These are phyloP conservation scores for Emmonsia crescens DNA, from an alignment of 2,329 filamentous ascomycete genomes.

Conservation along the genomic window DNA sequence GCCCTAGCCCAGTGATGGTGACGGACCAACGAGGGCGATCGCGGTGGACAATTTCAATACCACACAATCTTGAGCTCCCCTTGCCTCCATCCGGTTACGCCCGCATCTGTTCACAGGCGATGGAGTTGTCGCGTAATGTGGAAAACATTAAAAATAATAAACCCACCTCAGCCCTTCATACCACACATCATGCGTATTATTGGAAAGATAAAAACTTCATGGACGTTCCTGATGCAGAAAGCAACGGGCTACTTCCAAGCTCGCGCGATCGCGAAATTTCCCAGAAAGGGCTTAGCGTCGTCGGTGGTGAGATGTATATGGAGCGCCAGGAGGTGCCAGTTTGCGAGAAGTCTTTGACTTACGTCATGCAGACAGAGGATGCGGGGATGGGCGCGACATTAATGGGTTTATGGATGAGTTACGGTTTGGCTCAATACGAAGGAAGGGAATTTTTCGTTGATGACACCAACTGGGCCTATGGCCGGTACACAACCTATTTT, in stretches of 20 bases:
- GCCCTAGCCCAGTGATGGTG: slow-evolving; percentile 62
- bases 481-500: slow-evolving; percentile 63
- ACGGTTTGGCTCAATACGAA: slow-evolving; percentile 65
- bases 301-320: slow-evolving; percentile 28
- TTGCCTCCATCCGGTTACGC: slow-evolving; percentile 54
- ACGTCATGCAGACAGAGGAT: slow-evolving; percentile 61
- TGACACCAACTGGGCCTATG: slow-evolving; percentile 74
- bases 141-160: slow-evolving; percentile 39
- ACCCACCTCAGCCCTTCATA: background rate
- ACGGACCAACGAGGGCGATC: slow-evolving; percentile 53
- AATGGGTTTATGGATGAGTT: slow-evolving; percentile 73
- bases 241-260: slow-evolving; percentile 48
- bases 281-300: slow-evolving; percentile 1
- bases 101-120: slow-evolving; percentile 57
- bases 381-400: slow-evolving; percentile 67
- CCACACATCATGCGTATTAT: slow-evolving; percentile 44
- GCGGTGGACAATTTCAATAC: slow-evolving; percentile 76
- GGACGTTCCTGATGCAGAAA: slow-evolving; percentile 62
- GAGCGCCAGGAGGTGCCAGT: slow-evolving; percentile 30
- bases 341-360: slow-evolving; percentile 65
- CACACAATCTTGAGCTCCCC: slow-evolving; percentile 55
- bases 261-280: slow-evolving; percentile 10
- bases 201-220: slow-evolving; percentile 58
- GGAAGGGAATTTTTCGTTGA: slow-evolving; percentile 72
- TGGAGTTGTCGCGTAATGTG: slow-evolving; percentile 51